Evolutionary conservation across 768 basidiomycete species (phyloP), one percentile per base, ranked within the genome.

Genomic region (Podaxis pistillaris): DNA sequence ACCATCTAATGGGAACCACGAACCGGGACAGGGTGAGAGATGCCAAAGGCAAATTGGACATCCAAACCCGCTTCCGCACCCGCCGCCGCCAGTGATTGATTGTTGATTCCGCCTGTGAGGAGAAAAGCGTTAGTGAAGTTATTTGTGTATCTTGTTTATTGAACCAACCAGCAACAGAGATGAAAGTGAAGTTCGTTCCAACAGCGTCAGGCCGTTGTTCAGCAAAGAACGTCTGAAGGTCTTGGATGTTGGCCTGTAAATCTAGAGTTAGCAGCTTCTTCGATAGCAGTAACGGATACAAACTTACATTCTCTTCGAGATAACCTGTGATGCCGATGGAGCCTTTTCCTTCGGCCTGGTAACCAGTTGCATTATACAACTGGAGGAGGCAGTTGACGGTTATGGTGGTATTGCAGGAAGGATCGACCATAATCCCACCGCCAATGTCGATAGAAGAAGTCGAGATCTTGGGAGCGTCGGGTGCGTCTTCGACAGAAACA

Each of bases 31-130:
- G 89, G 89, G 68, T 79, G 79, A 2, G 84, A 79, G 19, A 90
- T 64, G 4, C 88, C 88, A 59, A 81, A 84, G 0, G 81, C 85
- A 67, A 83, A 87, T 66, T 89, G 85, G 3, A 81, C 78, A 64
- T 89, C 87, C 26, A 90, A 73, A 63, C 86, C 78, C 3, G 87
- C 89, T 70, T 91, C 89, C 2, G 64, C 68, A 6, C 87, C 87
- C n/a, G 87, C 83, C 24, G 74, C 75, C 0, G 68, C 69, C 9
- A 73, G 56, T 30, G 65, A 81, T 68, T 90, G 88, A 63, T 82
- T 80, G 67, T 90, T 88, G 58, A 73, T 41, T 7, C 87, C 87
- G 59, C 82, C 88, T 87, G 59, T 9, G 55, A 63, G 62, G 7
- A 28, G 47, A 30, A 47, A 6, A 11, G 66, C 64, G 17, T 19